phyloP scores from a whole-genome alignment of 371 early-diverging fungal genomes.

The Apophysomyces trapeziformis region DNA sequence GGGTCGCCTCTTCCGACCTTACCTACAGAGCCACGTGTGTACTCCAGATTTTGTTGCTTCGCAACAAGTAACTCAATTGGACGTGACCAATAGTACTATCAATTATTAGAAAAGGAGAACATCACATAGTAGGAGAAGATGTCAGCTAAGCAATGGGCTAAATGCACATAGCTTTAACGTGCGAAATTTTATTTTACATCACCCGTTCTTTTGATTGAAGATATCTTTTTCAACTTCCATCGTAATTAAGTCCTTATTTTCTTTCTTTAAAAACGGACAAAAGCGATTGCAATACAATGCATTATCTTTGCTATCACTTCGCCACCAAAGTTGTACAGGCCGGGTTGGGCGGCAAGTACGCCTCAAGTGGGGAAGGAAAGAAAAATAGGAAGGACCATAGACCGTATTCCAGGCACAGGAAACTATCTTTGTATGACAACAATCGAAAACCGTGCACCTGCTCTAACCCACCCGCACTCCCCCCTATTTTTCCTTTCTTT shows the following conservation, averaged over 20 bases:
- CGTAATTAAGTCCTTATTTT: too few species aligned
- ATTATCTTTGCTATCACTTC: too few species aligned
- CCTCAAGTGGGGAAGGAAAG: too few species aligned
- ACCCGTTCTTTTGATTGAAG: too few species aligned
- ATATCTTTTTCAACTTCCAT: too few species aligned
- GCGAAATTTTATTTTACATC: too few species aligned
- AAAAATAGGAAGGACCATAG: too few species aligned
- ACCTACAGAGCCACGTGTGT: constrained; percentile 2
- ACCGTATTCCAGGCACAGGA: too few species aligned
- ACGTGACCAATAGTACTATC: background rate
- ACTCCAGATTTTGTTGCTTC: constrained; percentile 2
- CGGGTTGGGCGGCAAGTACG: too few species aligned
- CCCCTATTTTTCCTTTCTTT: background rate
- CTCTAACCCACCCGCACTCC: background rate
- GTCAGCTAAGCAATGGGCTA: background rate
- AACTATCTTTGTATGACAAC: background rate
- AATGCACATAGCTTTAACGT: background rate
- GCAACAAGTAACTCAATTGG: background rate
- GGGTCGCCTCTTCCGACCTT: background rate
- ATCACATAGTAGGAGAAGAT: background rate
- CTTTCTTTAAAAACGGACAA: too few species aligned
- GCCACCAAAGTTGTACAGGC: too few species aligned
- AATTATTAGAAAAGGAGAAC: background rate
- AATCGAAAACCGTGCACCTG: constrained; percentile 1
- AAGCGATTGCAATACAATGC: too few species aligned